These are phyloP conservation scores for Phytopythium sindhum DNA, from an alignment of 352 stramenopile genomes.

Conservation along the genomic window DNA sequence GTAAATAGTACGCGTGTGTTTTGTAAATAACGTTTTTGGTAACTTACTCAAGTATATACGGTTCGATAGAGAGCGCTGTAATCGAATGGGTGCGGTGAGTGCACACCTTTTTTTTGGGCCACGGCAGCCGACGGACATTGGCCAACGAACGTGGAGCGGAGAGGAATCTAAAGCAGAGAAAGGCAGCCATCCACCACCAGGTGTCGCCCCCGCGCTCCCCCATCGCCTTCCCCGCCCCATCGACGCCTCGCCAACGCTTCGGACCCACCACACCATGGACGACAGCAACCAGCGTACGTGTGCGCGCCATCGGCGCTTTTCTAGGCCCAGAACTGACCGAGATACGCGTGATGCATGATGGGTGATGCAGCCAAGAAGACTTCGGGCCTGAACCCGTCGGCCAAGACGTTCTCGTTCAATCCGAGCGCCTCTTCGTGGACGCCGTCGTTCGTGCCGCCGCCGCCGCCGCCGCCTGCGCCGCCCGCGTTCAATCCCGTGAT, in stretches of 20 bases:
- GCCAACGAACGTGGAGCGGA: neutral
- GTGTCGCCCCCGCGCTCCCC: neutral
- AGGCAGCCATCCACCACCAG: neutral
- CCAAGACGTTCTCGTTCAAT: slow-evolving; percentile 82
- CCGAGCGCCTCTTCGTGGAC: slow-evolving; percentile 56
- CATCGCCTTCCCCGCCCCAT: neutral
- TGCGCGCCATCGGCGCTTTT: neutral
- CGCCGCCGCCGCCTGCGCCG: slow-evolving; percentile 31
- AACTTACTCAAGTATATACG: neutral
- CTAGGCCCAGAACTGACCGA: neutral
- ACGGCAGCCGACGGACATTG: neutral
- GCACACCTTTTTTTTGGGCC: neutral
- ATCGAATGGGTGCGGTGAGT: neutral
- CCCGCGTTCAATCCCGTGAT: slow-evolving; percentile 65
- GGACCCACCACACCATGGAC: slow-evolving; percentile 24
- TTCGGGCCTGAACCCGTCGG: slow-evolving; percentile 46
- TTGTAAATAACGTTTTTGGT: neutral
- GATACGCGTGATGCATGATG: too few species aligned
- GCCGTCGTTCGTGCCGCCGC: slow-evolving; percentile 37
- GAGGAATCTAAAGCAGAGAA: neutral
- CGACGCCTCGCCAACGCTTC: neutral
- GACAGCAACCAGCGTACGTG: slow-evolving; percentile 39
- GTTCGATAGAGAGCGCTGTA: too few species aligned
- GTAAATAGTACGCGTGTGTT: neutral
- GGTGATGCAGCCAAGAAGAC: slow-evolving; percentile 44